Base-by-base conservation (phyloP, 192 early-diverging fungal species). In the Linderina pennispora region DNA sequence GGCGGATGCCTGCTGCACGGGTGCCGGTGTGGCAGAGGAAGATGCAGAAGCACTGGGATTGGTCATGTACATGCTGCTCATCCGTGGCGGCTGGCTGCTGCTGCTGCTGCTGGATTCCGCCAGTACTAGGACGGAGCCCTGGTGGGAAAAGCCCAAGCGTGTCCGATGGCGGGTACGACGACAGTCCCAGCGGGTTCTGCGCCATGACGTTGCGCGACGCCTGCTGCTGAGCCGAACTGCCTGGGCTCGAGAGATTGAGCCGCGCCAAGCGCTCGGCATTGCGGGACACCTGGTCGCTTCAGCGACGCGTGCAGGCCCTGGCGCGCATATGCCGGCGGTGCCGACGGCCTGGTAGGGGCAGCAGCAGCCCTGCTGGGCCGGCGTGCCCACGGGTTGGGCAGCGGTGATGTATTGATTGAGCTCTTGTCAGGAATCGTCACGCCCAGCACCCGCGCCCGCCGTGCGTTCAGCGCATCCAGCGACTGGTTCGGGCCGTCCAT, bases 321-420 rank as follows among this genome's bases (percentile, higher is more conserved):
- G n/a, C n/a, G n/a, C n/a, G n/a, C n/a, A n/a, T n/a, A n/a, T n/a
- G n/a, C n/a, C n/a, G n/a, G n/a, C n/a, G n/a, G n/a, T n/a, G n/a
- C n/a, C n/a, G n/a, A n/a, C n/a, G n/a, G n/a, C n/a, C n/a, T n/a
- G n/a, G n/a, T n/a, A n/a, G n/a, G n/a, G n/a, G n/a, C n/a, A n/a
- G n/a, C n/a, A n/a, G n/a, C n/a, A n/a, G n/a, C n/a, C n/a, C n/a
- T n/a, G n/a, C n/a, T n/a, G n/a, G n/a, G n/a, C 28, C 28, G 28
- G 25, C 34, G 49, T 47, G 61, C 57, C 72, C 72, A 75, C 0
- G 72, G 72, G 43, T 75, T 75, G 0, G 72, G 65, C 36, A 75
- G 53, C 41, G 72, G 72, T 40, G 56, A 51, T 11, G 61, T 63
- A 33, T 70, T 70, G 40, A 70, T 48, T 7, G 39, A 53, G 16